These are phyloP conservation scores for Striga hermonthica DNA, from an alignment of 305 asterid genomes.

Conservation along the genomic window DNA sequence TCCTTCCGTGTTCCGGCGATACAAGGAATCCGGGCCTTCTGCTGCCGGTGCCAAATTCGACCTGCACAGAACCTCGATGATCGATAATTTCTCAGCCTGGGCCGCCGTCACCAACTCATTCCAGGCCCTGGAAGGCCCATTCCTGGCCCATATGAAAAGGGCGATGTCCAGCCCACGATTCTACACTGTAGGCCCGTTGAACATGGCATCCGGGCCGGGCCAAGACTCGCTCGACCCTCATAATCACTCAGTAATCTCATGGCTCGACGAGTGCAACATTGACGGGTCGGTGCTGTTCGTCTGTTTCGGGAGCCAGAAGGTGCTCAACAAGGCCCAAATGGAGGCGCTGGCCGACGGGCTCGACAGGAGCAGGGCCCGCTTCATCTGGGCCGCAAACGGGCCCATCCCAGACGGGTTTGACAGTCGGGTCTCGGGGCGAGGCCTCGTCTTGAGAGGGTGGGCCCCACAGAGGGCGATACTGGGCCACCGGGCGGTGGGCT, in stretches of 20 bases:
- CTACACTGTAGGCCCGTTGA: constrained; percentile 45
- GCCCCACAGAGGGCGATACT: constrained; percentile 61
- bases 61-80: too few species aligned
- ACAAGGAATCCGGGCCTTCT: too few species aligned
- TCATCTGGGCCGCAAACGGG: constrained; percentile 54
- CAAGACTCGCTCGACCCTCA: constrained; percentile 13
- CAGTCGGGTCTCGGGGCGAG: constrained; percentile 40
- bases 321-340: constrained; percentile 50
- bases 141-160: constrained; percentile 32
- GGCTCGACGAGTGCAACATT: constrained; percentile 53
- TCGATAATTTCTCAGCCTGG: constrained; percentile 18
- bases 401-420: constrained; percentile 48
- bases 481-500: constrained; percentile 55
- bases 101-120: constrained; percentile 43
- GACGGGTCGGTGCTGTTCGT: constrained; percentile 57
- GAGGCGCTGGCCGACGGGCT: constrained; percentile 62
- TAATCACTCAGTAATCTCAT: constrained; percentile 28
- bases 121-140: constrained; percentile 42
- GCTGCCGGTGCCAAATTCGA: too few species aligned
- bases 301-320: constrained; percentile 63
- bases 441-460: constrained; percentile 60
- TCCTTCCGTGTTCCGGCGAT: constrained; percentile 35
- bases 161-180: too few species aligned
- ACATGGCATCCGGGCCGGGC: constrained; percentile 27
- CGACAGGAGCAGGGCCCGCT: constrained; percentile 53